Evolutionary conservation across 352 stramenopile species (phyloP), one percentile per base, ranked within the genome.

Genomic region (Phytophthora nicotianae): DNA sequence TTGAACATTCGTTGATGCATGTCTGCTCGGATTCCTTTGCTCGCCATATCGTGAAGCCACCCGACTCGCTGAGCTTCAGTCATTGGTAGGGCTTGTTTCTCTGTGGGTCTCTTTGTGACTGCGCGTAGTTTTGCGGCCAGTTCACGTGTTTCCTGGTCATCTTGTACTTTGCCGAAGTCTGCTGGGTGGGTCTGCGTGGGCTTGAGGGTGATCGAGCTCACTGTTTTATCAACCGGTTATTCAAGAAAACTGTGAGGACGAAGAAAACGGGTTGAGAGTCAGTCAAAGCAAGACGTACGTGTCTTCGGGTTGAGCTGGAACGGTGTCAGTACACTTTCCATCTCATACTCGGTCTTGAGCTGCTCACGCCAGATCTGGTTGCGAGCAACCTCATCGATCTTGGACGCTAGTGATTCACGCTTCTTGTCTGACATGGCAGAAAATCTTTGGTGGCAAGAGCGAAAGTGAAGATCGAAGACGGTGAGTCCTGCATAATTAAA

Each of bases 281-380:
- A 47, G 9, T 10, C 4, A 24, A 11, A 29, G 20, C 11, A 29
- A 13, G 6, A 58, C 77, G 50, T 75, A 95, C 86, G 37, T 9
- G 80, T 93, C 43, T 91, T 95, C 5, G 84, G 83, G 56, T 95
- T 95, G 60, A 93, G 74, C 62, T 95, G 86, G 66, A 95, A 95
- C 4, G 79, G 78, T 19, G 86, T 95, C 5, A 91, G 67, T 16
- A 73, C 64, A 40, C 83, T 83, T 58, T 95, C 86, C 68, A 88
- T 83, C 51, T 81, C 63, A 65, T 93, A 91, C 48, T 95, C 86
- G 29, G 85, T 91, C 62, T 89, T 89, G 55, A 95, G 77, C 47
- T 93, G 86, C 62, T 95, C 86, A n/a, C 86, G 83, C 83, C 83
- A 95, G 68, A 95, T 95, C 74, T 95, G 86, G 62, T 95, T 95